These are phyloP conservation scores for Picea sitchensis DNA, from an alignment of 75 land plant genomes.

Conservation along the genomic window DNA sequence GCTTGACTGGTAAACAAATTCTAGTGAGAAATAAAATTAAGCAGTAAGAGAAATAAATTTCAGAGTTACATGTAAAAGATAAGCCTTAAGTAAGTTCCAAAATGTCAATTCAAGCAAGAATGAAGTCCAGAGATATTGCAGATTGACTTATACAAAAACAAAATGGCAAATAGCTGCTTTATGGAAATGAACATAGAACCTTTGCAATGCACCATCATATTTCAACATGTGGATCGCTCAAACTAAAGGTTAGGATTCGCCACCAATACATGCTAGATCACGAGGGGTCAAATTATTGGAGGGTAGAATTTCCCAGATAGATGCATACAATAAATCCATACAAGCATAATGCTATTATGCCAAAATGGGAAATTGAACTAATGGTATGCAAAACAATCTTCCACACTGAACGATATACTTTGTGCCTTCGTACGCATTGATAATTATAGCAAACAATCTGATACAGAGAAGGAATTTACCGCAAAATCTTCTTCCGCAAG, in stretches of 20 bases:
- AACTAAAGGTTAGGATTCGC: not conserved
- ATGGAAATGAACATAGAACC: not conserved
- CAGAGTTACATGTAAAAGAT: not conserved
- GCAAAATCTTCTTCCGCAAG: slow-evolving; percentile 42
- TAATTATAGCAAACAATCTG: not conserved
- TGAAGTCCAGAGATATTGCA: not conserved
- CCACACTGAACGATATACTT: not conserved
- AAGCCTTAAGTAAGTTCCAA: not conserved
- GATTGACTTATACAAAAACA: not conserved
- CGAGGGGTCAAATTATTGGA: not conserved
- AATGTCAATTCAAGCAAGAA: not conserved
- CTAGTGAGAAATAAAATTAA: not conserved
- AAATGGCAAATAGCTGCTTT: not conserved
- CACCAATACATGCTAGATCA: slow-evolving; percentile 1
- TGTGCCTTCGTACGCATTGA: not conserved
- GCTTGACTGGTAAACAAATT: not conserved
- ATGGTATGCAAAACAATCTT: not conserved
- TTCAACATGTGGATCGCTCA: not conserved
- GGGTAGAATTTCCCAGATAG: not conserved
- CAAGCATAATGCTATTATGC: no score
- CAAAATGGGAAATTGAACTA: not conserved
- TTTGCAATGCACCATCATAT: not conserved
- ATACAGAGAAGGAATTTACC: slow-evolving; percentile 15
- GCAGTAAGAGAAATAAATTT: not conserved
- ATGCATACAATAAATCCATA: not conserved